Conservation (phyloP, 1,284 basidiomycete species). For the Rhodotorula sp. region DNA sequence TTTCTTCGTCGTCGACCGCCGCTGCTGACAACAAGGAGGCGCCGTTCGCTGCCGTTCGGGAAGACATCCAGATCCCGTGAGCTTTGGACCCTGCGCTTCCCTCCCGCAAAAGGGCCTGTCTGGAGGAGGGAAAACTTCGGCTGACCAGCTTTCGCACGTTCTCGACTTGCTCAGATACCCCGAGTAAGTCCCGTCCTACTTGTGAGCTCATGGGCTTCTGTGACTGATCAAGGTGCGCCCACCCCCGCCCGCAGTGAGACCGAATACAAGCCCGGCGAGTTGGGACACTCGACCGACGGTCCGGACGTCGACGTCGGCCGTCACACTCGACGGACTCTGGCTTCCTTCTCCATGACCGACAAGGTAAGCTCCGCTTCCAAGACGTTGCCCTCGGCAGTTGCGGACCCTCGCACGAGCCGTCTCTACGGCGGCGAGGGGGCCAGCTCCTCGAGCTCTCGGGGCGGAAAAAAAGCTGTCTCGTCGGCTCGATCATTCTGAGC, state of each 20-base stretch:
- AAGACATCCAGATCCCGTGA: conserved; percentile 28
- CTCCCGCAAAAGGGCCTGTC: no score
- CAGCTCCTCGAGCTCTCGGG: no score
- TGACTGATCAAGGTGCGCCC: no score
- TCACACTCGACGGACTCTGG: conserved; percentile 43
- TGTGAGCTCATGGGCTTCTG: no score
- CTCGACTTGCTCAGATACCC: conserved; percentile 18
- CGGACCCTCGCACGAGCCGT: no score
- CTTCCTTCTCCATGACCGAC: conserved; percentile 43
- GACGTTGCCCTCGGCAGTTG: neutral
- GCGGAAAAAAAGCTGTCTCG: no score
- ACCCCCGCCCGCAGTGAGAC: conserved; percentile 18
- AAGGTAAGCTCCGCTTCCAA: conserved; percentile 29
- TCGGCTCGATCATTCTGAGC: no score
- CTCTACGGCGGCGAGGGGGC: no score
- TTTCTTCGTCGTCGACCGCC: neutral
- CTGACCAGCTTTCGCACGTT: neutral
- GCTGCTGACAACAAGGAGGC: neutral
- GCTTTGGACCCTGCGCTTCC: neutral
- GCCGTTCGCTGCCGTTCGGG: conserved; percentile 17
- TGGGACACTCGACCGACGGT: conserved; percentile 36
- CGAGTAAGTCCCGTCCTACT: conserved; percentile 4
- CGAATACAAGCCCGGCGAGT: conserved; percentile 23
- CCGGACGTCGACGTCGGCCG: conserved; percentile 39
- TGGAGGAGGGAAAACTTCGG: no score